A percentile compares a stretch with the other conserved stretches of the same genome.
Conservation (phyloP, 176 grass and related monocot species). For the Aegilops tauschii region DNA sequence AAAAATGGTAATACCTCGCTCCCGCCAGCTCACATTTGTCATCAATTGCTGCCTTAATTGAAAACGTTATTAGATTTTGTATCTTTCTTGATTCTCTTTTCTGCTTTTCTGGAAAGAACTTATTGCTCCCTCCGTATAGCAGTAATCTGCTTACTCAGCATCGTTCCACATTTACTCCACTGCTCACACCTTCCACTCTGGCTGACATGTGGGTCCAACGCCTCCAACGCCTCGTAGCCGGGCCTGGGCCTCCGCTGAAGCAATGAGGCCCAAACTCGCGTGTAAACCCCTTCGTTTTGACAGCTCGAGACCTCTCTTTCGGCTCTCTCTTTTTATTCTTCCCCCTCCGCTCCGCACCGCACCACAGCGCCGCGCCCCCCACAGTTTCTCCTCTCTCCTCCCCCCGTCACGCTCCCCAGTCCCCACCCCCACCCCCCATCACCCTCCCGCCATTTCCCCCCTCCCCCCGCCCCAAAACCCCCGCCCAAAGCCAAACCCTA, state of each 20-base stretch:
- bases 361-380: background rate
- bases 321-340: background rate
- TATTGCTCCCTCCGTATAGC: background rate
- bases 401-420: background rate
- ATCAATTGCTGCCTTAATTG: too few relatives aligned
- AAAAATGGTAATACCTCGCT: background rate
- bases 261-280: background rate
- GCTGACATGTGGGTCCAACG: background rate
- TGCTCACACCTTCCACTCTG: background rate
- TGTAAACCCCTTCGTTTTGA: background rate
- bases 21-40: too few relatives aligned
- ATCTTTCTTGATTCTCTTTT: background rate
- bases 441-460: constrained; percentile 50
- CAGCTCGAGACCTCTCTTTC: background rate
- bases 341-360: background rate
- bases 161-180: too few relatives aligned
- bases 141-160: background rate
- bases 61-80: background rate
- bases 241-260: background rate
- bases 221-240: background rate
- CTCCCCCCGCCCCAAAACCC: constrained; percentile 9
- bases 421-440: too few relatives aligned
- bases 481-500: constrained; percentile 35
- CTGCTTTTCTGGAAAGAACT: background rate
- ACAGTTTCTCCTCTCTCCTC: too few relatives aligned